Base-by-base conservation (phyloP, 495 filamentous ascomycete species). In the Annulohypoxylon maeteangense region DNA sequence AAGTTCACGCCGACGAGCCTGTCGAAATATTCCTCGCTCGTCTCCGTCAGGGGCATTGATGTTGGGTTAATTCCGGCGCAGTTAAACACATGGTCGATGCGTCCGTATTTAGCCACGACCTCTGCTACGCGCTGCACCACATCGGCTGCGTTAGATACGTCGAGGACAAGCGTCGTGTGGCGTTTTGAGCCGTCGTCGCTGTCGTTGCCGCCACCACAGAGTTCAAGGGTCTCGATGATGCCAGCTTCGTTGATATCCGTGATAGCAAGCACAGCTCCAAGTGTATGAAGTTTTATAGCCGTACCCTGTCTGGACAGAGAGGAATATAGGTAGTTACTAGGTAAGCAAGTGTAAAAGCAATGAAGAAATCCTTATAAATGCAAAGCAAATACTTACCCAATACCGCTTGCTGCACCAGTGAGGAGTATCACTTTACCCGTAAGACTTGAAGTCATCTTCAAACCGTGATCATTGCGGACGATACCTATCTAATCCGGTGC, bases 371-470 rank as follows among this genome's bases (percentile, higher is more conserved):
- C n/a, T n/a, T n/a, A n/a, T n/a, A n/a, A n/a, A n/a, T n/a, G n/a
- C n/a, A n/a, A n/a, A n/a, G n/a, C n/a, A n/a, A n/a, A n/a, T 38
- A 68, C 73, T 63, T 70, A 75, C 73, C 73, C 86, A 63, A 88
- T 87, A 56, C 86, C 85, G 42, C 79, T 83, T n/a, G 80, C 83
- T 14, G 84, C 85, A 10, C 85, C 85, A 6, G 86, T 88, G 58
- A 87, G 80, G 23, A 87, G 72, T 67, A 82, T 78, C 7, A 81
- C 80, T 67, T 81, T 81, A 66, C 74, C 77, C 25, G 79, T 34
- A 58, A 83, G 79, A 27, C 51, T 54, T 10, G 51, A 63, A 29
- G 78, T 14, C 80, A 83, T 83, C 10, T 54, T 65, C 56, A 48
- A 23, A 4, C 22, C n/a, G 25, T 6, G 27, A 29, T 29, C 27